phyloP scores from a whole-genome alignment of 1,284 basidiomycete species.

The Calocybe gambosa region DNA sequence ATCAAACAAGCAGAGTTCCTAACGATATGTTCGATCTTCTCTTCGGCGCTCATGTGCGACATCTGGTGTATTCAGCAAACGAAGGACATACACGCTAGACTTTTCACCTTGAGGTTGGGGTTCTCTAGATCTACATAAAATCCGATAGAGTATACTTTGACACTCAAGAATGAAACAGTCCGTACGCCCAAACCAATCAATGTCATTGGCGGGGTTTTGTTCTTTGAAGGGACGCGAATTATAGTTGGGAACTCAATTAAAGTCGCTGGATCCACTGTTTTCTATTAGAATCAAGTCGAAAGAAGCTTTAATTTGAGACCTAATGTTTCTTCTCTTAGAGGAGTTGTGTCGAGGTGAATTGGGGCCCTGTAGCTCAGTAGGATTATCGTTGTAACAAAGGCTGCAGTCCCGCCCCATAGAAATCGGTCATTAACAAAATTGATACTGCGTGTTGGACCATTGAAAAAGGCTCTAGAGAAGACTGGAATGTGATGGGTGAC shows the following conservation, averaged over 20 bases:
- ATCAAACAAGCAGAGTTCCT: conserved; percentile 67
- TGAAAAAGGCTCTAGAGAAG: conserved; percentile 1
- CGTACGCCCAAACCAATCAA: conserved; percentile 80
- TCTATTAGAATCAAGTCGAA: background rate
- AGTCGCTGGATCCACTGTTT: conserved; percentile 62
- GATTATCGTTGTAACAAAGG: conserved; percentile 11
- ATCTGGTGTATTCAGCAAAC: conserved; percentile 19
- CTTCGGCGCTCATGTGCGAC: conserved; percentile 46
- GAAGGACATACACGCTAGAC: no score
- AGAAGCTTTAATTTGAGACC: conserved; percentile 12
- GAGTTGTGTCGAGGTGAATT: conserved; percentile 28
- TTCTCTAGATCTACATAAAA: conserved; percentile 77
- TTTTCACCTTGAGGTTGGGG: conserved; percentile 48
- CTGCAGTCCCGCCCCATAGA: conserved; percentile 14
- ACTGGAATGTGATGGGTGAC: background rate
- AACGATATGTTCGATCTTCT: conserved; percentile 66
- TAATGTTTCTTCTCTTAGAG: conserved; percentile 17
- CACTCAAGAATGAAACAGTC: conserved; percentile 76
- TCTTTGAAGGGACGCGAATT: conserved; percentile 55
- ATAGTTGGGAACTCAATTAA: conserved; percentile 65
- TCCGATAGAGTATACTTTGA: conserved; percentile 81
- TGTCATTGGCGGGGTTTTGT: conserved; percentile 52
- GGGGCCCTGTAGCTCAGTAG: conserved; percentile 11
- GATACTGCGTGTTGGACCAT: background rate
- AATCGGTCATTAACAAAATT: background rate